phyloP scores from a whole-genome alignment of 1,284 basidiomycete genomes.

The Cryptococcus sp. region DNA sequence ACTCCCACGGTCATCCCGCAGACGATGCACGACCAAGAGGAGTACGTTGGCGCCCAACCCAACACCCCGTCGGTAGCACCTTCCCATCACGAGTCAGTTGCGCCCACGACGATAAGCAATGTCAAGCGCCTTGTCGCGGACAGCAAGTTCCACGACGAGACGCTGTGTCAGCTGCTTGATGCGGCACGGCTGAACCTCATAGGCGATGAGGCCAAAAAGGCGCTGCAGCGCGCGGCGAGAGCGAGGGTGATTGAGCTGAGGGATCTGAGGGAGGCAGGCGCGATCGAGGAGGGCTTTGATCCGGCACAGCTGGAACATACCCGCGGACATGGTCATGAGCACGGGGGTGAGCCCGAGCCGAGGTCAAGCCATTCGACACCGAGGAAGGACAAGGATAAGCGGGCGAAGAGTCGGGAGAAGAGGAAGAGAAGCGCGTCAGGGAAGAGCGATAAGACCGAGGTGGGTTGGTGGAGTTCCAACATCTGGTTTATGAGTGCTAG shows the following conservation, averaged over 20 bases:
- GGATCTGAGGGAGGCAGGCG: constrained; percentile 28
- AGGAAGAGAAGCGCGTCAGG: constrained; percentile 2
- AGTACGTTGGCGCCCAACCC: not conserved
- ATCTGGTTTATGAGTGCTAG: not conserved
- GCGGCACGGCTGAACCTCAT: constrained; percentile 44
- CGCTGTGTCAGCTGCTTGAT: constrained; percentile 46
- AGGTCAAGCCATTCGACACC: constrained; percentile 4
- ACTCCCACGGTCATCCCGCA: constrained; percentile 11
- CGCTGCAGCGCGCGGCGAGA: constrained; percentile 42
- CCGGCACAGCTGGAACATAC: not conserved
- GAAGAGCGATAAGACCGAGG: constrained; percentile 9
- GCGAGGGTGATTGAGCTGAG: constrained; percentile 45
- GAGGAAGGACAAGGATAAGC: constrained; percentile 4
- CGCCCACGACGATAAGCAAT: constrained; percentile 37
- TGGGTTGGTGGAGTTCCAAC: not conserved
- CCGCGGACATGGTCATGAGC: not conserved
- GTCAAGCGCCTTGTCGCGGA: constrained; percentile 38
- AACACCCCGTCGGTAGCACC: not conserved
- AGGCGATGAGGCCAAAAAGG: constrained; percentile 47
- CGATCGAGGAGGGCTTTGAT: constrained; percentile 6
- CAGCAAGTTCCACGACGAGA: constrained; percentile 48
- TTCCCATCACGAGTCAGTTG: constrained; percentile 16
- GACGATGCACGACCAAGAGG: not conserved
- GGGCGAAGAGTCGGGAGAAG: constrained; percentile 3
- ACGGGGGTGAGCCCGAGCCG: not conserved